phyloP scores from a whole-genome alignment of 805 yeast species.

The Cyberlindnera maclurae region DNA sequence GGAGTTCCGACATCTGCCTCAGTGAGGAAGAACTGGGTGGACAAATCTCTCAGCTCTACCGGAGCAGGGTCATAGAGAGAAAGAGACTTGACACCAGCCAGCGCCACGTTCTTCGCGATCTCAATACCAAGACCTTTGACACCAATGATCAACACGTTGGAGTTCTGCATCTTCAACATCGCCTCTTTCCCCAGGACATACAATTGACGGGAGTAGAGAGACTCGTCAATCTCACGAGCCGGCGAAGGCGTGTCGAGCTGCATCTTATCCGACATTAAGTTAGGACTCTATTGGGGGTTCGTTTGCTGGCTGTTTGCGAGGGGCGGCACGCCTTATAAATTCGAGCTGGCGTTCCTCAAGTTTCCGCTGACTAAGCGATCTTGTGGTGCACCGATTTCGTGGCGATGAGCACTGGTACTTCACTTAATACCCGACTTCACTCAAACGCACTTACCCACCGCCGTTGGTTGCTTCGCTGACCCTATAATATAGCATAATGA shows the following conservation, averaged over 20 bases:
- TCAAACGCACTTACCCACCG: too few species aligned
- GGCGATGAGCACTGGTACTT: too few species aligned
- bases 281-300: neutral
- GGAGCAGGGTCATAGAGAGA: slow-evolving; percentile 76
- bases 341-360: too few species aligned
- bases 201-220: slow-evolving; percentile 92
- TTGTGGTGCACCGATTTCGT: too few species aligned
- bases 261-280: slow-evolving; percentile 29
- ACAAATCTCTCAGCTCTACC: slow-evolving; percentile 62
- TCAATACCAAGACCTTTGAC: slow-evolving; percentile 91
- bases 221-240: slow-evolving; percentile 69
- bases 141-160: slow-evolving; percentile 89
- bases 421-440: too few species aligned
- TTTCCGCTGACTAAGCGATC: too few species aligned
- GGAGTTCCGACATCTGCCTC: slow-evolving; percentile 68
- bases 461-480: too few species aligned
- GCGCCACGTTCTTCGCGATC: slow-evolving; percentile 91
- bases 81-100: slow-evolving; percentile 94
- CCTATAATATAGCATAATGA: neutral
- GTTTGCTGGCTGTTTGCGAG: too few species aligned
- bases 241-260: slow-evolving; percentile 35
- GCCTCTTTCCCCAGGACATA: slow-evolving; percentile 97
- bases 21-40: slow-evolving; percentile 80
- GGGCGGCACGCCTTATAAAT: too few species aligned
- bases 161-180: slow-evolving; percentile 91